Evolutionary conservation across 352 stramenopile genomes (phyloP).

Genomic region (Phytophthora syringae): DNA sequence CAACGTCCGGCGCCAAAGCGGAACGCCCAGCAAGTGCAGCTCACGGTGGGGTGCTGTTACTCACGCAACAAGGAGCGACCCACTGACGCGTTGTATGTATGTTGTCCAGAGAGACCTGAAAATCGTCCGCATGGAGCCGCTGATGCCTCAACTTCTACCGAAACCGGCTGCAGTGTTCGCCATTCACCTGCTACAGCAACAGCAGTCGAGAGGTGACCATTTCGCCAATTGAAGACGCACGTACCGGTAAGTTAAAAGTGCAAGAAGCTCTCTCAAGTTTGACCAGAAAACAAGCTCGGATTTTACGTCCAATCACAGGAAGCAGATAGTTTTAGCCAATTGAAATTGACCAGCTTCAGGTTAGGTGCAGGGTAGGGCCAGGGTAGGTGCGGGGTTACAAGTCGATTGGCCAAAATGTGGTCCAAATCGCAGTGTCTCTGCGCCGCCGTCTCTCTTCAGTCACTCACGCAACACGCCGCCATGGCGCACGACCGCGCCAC

Average conservation of each 20-base stretch:
- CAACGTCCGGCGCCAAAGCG: slow-evolving; percentile 34
- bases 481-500: slow-evolving; percentile 46
- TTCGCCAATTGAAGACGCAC: background rate
- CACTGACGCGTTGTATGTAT: slow-evolving; percentile 1
- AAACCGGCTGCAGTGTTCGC: slow-evolving; percentile 47
- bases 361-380: no score
- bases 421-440: slow-evolving; percentile 10
- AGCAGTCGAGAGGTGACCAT: slow-evolving; percentile 1
- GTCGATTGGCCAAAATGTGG: slow-evolving; percentile 14
- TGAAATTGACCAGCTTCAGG: no score
- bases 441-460: slow-evolving; percentile 1
- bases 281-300: no score
- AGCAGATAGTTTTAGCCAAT: no score
- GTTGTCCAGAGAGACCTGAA: slow-evolving; percentile 50
- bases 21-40: slow-evolving; percentile 29
- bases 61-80: background rate
- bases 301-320: no score
- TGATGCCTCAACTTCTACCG: slow-evolving; percentile 48
- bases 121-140: slow-evolving; percentile 49
- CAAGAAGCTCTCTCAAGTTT: no score
- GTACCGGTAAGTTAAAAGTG: no score
- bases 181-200: slow-evolving; percentile 39
- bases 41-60: slow-evolving; percentile 30
- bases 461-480: background rate
- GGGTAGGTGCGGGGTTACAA: no score